Evolutionary conservation across 2,329 filamentous ascomycete species (phyloP).

Genomic region (Hirsutella thompsonii): DNA sequence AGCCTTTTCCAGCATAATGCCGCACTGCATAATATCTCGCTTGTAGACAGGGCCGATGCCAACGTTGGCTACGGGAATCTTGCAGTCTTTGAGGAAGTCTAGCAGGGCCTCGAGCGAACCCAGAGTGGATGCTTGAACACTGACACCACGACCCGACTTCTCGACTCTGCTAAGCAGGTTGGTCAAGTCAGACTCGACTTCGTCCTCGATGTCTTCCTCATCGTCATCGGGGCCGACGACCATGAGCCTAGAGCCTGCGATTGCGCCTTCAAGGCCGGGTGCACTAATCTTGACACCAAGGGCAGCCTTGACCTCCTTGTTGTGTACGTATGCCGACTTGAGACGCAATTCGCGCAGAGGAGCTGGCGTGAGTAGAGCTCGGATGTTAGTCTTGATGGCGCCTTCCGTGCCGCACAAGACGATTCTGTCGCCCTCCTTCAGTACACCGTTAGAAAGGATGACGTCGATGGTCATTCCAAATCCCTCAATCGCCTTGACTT

Average conservation of each 20-base stretch:
- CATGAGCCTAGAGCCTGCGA: constrained; percentile 87
- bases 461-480: constrained; percentile 98
- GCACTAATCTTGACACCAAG: constrained; percentile 98
- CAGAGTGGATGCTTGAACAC: constrained; percentile 91
- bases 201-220: constrained; percentile 90
- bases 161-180: constrained; percentile 84
- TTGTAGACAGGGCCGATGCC: constrained; percentile 97
- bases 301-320: constrained; percentile 97
- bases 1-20: constrained; percentile 90
- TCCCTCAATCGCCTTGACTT: constrained; percentile 98
- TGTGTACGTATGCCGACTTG: constrained; percentile 94
- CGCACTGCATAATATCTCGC: constrained; percentile 91
- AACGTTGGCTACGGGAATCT: constrained; percentile 96
- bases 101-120: constrained; percentile 92
- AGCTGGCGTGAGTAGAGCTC: constrained; percentile 84
- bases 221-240: constrained; percentile 93
- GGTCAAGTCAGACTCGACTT: constrained; percentile 90
- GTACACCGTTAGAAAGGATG: constrained; percentile 86
- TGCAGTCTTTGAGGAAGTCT: constrained; percentile 89
- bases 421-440: constrained; percentile 87
- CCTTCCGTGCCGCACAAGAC: constrained; percentile 96
- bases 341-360: constrained; percentile 88
- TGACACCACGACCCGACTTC: constrained; percentile 86
- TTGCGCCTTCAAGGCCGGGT: constrained; percentile 88
- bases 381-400: constrained; percentile 86